Evolutionary conservation across 768 basidiomycete species (phyloP).

Genomic region (Cyathus striatus): DNA sequence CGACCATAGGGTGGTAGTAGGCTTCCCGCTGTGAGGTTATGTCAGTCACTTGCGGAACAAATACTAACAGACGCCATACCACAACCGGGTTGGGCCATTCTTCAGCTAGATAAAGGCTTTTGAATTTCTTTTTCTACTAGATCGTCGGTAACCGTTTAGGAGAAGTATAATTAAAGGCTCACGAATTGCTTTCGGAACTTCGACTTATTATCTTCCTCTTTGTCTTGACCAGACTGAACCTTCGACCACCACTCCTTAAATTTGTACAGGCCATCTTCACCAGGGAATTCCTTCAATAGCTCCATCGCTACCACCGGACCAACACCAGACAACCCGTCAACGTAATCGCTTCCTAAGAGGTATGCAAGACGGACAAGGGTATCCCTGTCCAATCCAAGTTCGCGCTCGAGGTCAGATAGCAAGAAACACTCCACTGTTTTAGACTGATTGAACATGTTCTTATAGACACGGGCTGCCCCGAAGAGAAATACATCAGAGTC

Average conservation of each 20-base stretch:
- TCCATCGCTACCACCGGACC: constrained; percentile 98
- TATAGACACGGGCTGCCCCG: constrained; percentile 91
- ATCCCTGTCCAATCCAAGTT: constrained; percentile 83
- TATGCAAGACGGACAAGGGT: constrained; percentile 88
- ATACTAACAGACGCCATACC: constrained; percentile 38
- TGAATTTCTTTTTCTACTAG: constrained; percentile 83
- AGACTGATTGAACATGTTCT: constrained; percentile 99
- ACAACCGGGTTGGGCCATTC: constrained; percentile 95
- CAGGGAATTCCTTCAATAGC: constrained; percentile 88
- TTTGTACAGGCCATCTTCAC: constrained; percentile 72
- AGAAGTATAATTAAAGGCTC: constrained; percentile 21
- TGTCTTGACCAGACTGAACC: constrained; percentile 89
- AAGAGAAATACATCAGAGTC: constrained; percentile 99
- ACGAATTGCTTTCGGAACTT: constrained; percentile 85
- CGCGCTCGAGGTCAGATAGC: constrained; percentile 74
- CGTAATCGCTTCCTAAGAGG: constrained; percentile 94
- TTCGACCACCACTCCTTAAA: constrained; percentile 95
- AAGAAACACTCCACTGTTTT: constrained; percentile 98
- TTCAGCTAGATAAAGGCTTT: constrained; percentile 67
- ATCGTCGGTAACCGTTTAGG: neutral
- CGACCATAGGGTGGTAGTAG: constrained; percentile 88
- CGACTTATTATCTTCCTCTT: constrained; percentile 61
- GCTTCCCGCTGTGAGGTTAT: constrained; percentile 65
- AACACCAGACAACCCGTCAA: constrained; percentile 85
- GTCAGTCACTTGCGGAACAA: constrained; percentile 1